These are phyloP conservation scores for Pisolithus marmoratus DNA, from an alignment of 768 basidiomycete genomes.

Conservation along the genomic window DNA sequence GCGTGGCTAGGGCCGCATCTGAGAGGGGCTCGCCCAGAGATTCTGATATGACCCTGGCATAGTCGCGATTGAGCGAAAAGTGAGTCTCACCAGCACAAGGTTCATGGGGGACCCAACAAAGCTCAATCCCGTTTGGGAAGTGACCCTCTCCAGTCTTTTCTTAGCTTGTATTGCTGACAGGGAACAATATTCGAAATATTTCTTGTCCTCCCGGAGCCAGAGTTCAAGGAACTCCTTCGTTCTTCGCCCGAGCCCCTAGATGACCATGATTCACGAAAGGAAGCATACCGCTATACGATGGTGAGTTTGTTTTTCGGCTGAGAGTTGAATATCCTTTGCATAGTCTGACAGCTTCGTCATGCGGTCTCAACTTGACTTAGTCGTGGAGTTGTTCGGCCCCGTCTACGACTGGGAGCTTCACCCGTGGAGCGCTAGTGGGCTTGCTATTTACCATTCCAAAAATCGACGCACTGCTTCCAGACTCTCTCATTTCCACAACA, in stretches of 20 bases:
- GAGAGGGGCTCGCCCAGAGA: no score
- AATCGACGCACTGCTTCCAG: slow-evolving; percentile 19
- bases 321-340: not conserved
- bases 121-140: no score
- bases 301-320: slow-evolving; percentile 34
- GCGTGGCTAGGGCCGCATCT: no score
- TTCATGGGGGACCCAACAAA: no score
- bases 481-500: no score
- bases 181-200: slow-evolving; percentile 88
- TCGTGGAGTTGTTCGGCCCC: not conserved
- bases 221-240: slow-evolving; percentile 57
- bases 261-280: slow-evolving; percentile 36
- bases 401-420: not conserved
- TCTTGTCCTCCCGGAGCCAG: slow-evolving; percentile 58
- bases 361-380: slow-evolving; percentile 95
- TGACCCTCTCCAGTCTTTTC: no score
- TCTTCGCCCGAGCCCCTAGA: slow-evolving; percentile 23
- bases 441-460: slow-evolving; percentile 15
- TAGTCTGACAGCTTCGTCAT: slow-evolving; percentile 61
- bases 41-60: no score
- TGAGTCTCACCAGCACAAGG: no score
- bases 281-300: slow-evolving; percentile 85
- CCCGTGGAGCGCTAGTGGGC: not conserved
- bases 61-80: no score
- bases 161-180: slow-evolving; percentile 35